These are phyloP conservation scores for Cantharellus cinnabarinus DNA, from an alignment of 768 basidiomycete genomes.

Conservation along the genomic window DNA sequence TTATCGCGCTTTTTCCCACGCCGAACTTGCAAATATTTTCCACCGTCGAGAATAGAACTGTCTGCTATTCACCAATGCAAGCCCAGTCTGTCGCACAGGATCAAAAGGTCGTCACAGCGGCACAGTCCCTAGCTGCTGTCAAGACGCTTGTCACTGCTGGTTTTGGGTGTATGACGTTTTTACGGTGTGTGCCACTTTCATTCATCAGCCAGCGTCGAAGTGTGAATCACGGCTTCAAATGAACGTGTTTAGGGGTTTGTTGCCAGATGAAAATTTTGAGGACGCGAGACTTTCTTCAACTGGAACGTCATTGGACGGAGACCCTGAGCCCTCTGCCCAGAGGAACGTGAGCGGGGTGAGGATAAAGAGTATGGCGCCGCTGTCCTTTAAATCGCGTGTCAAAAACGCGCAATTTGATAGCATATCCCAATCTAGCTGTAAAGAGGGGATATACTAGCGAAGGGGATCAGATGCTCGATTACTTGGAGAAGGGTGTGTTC, in stretches of 20 bases:
- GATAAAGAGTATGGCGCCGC: constrained; percentile 11
- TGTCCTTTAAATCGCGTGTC: background rate
- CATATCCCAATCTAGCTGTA: constrained; percentile 17
- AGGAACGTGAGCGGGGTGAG: constrained; percentile 38
- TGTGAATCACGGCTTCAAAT: background rate
- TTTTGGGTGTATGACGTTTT: constrained; percentile 8
- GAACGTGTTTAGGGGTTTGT: constrained; percentile 6
- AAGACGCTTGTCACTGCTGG: constrained; percentile 8
- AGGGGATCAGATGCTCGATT: constrained; percentile 64
- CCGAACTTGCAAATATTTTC: no score
- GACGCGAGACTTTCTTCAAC: background rate
- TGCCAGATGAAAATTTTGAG: constrained; percentile 10
- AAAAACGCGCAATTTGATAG: background rate
- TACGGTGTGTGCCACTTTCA: background rate
- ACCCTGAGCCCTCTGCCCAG: background rate
- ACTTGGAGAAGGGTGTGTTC: constrained; percentile 69
- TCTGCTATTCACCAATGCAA: background rate
- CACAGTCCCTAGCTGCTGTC: constrained; percentile 7
- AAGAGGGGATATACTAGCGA: constrained; percentile 63
- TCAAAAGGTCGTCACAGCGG: constrained; percentile 7
- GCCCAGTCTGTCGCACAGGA: background rate
- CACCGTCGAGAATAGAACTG: no score
- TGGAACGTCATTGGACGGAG: background rate
- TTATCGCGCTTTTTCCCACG: background rate
- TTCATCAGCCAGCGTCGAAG: background rate